These are phyloP conservation scores for Colletotrichum acutatum DNA, from an alignment of 2,329 filamentous ascomycete genomes.

Conservation along the genomic window DNA sequence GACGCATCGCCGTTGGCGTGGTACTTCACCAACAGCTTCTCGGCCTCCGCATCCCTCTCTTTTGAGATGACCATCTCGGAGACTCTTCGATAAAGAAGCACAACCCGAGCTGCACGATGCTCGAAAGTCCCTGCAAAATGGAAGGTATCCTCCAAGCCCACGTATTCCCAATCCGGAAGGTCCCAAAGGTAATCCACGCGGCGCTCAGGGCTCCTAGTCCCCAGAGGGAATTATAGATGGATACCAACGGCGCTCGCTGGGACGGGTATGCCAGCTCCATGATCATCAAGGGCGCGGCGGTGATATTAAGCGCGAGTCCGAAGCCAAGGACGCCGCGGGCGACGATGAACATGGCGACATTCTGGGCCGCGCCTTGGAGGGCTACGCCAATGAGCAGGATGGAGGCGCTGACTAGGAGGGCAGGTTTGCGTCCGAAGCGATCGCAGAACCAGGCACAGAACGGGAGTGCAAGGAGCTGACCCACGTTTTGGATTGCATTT, in stretches of 20 bases:
- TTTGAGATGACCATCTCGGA: conserved; percentile 46
- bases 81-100: conserved; percentile 43
- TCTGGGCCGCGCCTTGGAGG: conserved; percentile 54
- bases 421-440: conserved; percentile 40
- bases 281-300: conserved; percentile 31
- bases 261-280: conserved; percentile 32
- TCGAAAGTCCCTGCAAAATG: conserved; percentile 22
- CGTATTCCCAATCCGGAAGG: conserved; percentile 23
- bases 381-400: conserved; percentile 52
- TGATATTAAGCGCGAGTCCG: conserved; percentile 46
- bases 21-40: conserved; percentile 49
- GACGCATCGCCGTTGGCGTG: conserved; percentile 61
- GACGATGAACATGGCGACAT: conserved; percentile 56
- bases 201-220: conserved; percentile 36
- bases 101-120: conserved; percentile 25
- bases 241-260: conserved; percentile 23
- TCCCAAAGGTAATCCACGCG: conserved; percentile 37
- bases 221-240: conserved; percentile 30
- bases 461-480: conserved; percentile 46
- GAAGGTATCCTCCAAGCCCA: conserved; percentile 33
- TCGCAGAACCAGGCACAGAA: conserved; percentile 46
- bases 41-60: conserved; percentile 46
- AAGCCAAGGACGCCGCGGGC: conserved; percentile 54
- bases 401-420: conserved; percentile 38
- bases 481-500: conserved; percentile 46